Evolutionary conservation across 208 protist genomes (phyloP).

Genomic region (Trypanosoma melophagium): DNA sequence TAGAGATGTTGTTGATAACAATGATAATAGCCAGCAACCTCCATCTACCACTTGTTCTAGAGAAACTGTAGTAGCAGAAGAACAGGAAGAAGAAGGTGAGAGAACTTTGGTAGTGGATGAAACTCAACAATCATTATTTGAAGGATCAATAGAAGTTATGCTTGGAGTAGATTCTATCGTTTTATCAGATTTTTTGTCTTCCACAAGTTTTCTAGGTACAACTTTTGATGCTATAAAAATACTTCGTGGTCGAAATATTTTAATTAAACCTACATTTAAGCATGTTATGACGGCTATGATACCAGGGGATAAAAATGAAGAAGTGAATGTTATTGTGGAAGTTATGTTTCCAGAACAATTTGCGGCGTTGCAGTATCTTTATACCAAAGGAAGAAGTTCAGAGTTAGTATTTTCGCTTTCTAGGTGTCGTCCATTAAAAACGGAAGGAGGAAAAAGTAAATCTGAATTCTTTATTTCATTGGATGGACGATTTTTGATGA

Average conservation of each 20-base stretch:
- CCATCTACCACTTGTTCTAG: no score
- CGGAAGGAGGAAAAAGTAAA: slow-evolving; percentile 75
- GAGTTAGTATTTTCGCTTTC: slow-evolving; percentile 49
- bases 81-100: no score
- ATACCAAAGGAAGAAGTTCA: slow-evolving; percentile 36
- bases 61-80: no score
- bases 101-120: not conserved
- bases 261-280: slow-evolving; percentile 20
- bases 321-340: slow-evolving; percentile 47
- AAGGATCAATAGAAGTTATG: slow-evolving; percentile 16
- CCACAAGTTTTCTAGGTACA: slow-evolving; percentile 10
- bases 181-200: not conserved
- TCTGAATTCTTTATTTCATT: slow-evolving; percentile 63
- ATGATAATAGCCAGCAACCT: not conserved
- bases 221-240: slow-evolving; percentile 23
- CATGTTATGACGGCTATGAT: slow-evolving; percentile 17
- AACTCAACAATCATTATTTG: not conserved
- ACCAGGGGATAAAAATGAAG: slow-evolving; percentile 22
- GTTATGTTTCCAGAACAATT: slow-evolving; percentile 61
- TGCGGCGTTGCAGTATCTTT: slow-evolving; percentile 52
- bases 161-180: slow-evolving; percentile 17
- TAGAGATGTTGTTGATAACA: not conserved
- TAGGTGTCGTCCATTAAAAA: slow-evolving; percentile 44
- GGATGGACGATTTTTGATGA: slow-evolving; percentile 71
- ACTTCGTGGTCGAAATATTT: not conserved